Percentiles rank a stretch among this genome's conserved stretches.
Evolutionary conservation across 768 basidiomycete species (phyloP).

Genomic region (Leccinum truebloodii): DNA sequence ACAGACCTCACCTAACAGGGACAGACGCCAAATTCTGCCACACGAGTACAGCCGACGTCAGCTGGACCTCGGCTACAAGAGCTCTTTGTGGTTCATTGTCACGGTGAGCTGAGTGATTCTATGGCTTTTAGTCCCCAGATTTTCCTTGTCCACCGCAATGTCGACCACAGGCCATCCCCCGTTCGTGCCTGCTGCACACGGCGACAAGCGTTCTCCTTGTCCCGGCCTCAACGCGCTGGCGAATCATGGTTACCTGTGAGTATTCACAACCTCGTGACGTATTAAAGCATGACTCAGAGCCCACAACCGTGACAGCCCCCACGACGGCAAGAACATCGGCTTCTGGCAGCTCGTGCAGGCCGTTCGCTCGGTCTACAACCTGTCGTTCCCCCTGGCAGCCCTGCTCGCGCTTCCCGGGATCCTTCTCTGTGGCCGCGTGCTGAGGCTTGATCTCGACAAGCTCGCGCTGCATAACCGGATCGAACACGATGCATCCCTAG

Average conservation of each 20-base stretch:
- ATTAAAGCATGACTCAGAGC: slow-evolving; percentile 1
- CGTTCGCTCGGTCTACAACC: slow-evolving; percentile 57
- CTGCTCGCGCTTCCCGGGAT: slow-evolving; percentile 52
- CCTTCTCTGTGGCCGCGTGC: slow-evolving; percentile 45
- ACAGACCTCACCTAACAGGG: too few species aligned
- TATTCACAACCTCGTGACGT: slow-evolving; percentile 1
- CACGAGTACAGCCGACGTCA: too few species aligned
- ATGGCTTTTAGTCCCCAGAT: background rate
- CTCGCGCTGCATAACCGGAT: slow-evolving; percentile 61
- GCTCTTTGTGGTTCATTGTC: too few species aligned
- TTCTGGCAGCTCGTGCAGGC: slow-evolving; percentile 50
- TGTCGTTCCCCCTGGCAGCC: slow-evolving; percentile 55
- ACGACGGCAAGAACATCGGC: slow-evolving; percentile 50
- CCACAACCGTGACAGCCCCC: slow-evolving; percentile 44
- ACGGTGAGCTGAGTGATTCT: too few species aligned
- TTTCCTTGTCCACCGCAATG: slow-evolving; percentile 21
- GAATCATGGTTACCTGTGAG: slow-evolving; percentile 75
- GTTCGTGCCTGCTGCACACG: slow-evolving; percentile 27
- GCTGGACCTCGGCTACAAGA: too few species aligned
- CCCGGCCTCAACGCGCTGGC: slow-evolving; percentile 75
- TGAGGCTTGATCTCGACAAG: slow-evolving; percentile 45
- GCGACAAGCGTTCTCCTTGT: slow-evolving; percentile 64
- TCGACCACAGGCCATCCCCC: slow-evolving; percentile 27
- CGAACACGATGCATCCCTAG: slow-evolving; percentile 67
- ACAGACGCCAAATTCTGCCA: too few species aligned